Percentiles rank a stretch among this genome's conserved stretches.
Conservation (phyloP, 495 filamentous ascomycete genomes). For the Penicillium taxi region DNA sequence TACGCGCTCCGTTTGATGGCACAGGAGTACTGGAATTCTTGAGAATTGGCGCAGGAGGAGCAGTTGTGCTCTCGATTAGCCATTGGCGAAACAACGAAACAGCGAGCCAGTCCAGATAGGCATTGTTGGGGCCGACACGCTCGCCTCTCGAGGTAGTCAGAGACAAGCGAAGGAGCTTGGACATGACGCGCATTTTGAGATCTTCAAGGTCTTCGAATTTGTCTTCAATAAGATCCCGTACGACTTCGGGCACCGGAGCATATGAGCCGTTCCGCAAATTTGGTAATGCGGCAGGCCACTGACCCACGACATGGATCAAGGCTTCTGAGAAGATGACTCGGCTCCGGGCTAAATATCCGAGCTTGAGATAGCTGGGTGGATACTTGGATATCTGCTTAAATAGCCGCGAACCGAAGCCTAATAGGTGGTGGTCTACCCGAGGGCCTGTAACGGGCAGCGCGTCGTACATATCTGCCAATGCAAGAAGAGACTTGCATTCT, state of each 20-base stretch:
- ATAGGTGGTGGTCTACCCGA: slow-evolving; percentile 83
- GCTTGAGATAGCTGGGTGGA: slow-evolving; percentile 79
- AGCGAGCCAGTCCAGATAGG: slow-evolving; percentile 81
- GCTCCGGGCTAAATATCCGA: slow-evolving; percentile 76
- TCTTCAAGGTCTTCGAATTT: slow-evolving; percentile 80
- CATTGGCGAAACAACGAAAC: slow-evolving; percentile 81
- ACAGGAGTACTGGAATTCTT: slow-evolving; percentile 26
- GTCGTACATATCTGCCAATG: slow-evolving; percentile 85
- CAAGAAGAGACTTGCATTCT: slow-evolving; percentile 80
- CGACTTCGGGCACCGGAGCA: slow-evolving; percentile 54
- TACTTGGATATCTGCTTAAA: slow-evolving; percentile 96
- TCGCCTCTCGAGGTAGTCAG: slow-evolving; percentile 75
- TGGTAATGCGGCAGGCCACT: slow-evolving; percentile 75
- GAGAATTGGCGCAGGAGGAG: slow-evolving; percentile 47
- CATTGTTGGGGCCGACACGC: slow-evolving; percentile 65
- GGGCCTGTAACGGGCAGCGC: slow-evolving; percentile 79
- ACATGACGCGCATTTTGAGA: slow-evolving; percentile 58
- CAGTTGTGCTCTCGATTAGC: slow-evolving; percentile 79
- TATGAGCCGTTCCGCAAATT: slow-evolving; percentile 57
- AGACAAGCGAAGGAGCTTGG: slow-evolving; percentile 68
- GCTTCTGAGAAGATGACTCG: slow-evolving; percentile 87
- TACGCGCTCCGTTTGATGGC: slow-evolving; percentile 20
- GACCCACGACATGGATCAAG: slow-evolving; percentile 82
- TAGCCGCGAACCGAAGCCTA: slow-evolving; percentile 79
- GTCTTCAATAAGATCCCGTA: slow-evolving; percentile 83